These are phyloP conservation scores for Mycena epipterygia DNA, from an alignment of 768 basidiomycete species.

Conservation along the genomic window DNA sequence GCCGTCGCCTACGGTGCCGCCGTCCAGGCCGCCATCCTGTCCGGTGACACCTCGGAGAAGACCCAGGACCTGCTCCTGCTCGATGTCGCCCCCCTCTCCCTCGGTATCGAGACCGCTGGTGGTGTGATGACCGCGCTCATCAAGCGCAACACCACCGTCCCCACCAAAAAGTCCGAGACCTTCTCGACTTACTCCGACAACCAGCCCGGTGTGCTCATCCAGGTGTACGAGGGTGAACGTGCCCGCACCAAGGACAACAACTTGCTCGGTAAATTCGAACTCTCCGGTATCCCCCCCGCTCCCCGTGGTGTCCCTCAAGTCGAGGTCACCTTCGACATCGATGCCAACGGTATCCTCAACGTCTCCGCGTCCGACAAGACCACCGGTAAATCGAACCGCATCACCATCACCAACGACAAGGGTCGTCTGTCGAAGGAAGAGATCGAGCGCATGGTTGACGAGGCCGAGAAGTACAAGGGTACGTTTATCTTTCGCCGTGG, in stretches of 20 bases:
- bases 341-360: slow-evolving; percentile 96
- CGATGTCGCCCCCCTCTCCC: slow-evolving; percentile 91
- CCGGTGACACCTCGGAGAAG: slow-evolving; percentile 98
- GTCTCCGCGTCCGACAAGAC: slow-evolving; percentile 97
- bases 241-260: slow-evolving; percentile 99
- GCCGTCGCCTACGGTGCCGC: slow-evolving; percentile 99
- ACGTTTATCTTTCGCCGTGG: slow-evolving; percentile 41
- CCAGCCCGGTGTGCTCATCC: slow-evolving; percentile 98
- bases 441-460: slow-evolving; percentile 96
- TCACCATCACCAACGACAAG: slow-evolving; percentile 97
- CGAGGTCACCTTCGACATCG: slow-evolving; percentile 98
- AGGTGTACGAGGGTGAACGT: slow-evolving; percentile 98
- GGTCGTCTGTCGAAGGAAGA: slow-evolving; percentile 97
- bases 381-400: slow-evolving; percentile 94
- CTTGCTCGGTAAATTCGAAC: slow-evolving; percentile 97
- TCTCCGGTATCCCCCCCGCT: slow-evolving; percentile 95
- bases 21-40: slow-evolving; percentile 97
- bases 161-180: slow-evolving; percentile 98
- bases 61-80: slow-evolving; percentile 96
- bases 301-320: slow-evolving; percentile 98
- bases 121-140: slow-evolving; percentile 99
- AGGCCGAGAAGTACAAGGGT: slow-evolving; percentile 95
- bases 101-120: slow-evolving; percentile 98
- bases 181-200: slow-evolving; percentile 99
- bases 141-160: slow-evolving; percentile 98